phyloP scores from a whole-genome alignment of 805 yeast species.

The Cyberlindnera subsufficiens region DNA sequence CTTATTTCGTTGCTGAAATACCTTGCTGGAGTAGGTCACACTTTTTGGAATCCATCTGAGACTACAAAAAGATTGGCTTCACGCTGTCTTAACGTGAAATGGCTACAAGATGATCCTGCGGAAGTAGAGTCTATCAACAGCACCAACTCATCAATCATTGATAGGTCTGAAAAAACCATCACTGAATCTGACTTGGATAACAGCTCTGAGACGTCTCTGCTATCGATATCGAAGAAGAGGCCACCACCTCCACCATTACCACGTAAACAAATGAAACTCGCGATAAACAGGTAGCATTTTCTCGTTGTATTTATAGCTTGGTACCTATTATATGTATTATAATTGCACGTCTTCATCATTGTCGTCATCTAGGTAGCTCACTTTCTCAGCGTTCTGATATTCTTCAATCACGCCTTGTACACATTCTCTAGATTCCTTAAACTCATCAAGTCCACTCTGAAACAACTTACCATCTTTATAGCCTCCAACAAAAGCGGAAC shows the following conservation, averaged over 20 bases:
- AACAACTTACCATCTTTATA: conserved; percentile 45
- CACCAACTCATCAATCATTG: conserved; percentile 6
- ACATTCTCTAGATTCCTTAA: conserved; percentile 68
- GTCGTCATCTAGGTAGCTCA: conserved; percentile 35
- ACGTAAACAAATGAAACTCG: not conserved
- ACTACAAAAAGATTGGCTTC: conserved; percentile 37
- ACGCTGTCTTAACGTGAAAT: conserved; percentile 22
- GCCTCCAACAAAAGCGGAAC: conserved; percentile 80
- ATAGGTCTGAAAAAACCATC: not conserved
- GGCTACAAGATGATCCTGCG: conserved; percentile 20
- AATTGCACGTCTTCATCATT: conserved; percentile 27
- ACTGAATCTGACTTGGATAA: conserved; percentile 1
- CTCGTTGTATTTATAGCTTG: too few relatives aligned
- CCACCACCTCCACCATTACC: conserved; percentile 8
- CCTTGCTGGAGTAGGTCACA: conserved; percentile 30
- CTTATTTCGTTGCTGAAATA: conserved; percentile 45
- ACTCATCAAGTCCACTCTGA: conserved; percentile 49
- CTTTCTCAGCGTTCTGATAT: conserved; percentile 65
- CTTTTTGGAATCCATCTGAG: conserved; percentile 30
- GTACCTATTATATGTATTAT: not conserved
- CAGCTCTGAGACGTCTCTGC: conserved; percentile 30
- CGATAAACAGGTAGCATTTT: too few relatives aligned
- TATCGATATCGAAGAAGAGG: conserved; percentile 25
- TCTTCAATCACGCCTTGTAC: conserved; percentile 74
- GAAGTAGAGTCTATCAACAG: conserved; percentile 3